A percentile compares a stretch with the other conserved stretches of the same genome.
Conservation (phyloP, 2,329 filamentous ascomycete species). For the Fusarium duplospermum region DNA sequence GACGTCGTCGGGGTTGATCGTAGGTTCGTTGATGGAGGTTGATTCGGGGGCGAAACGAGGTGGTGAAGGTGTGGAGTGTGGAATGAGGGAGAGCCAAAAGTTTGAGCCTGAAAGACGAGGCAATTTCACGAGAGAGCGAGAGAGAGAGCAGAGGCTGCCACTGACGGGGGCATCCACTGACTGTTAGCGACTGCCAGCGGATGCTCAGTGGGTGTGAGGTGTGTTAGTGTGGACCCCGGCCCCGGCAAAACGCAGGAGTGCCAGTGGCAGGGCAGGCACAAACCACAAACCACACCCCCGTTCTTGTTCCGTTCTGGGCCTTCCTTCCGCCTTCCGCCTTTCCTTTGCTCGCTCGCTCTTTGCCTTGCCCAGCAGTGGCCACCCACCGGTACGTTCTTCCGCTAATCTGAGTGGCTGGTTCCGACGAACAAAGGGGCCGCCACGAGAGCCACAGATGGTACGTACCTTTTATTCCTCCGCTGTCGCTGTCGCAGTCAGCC, state of each 20-base stretch:
- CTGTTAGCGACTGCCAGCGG: not conserved
- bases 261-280: not conserved
- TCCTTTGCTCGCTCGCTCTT: not conserved
- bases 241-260: conserved; percentile 33
- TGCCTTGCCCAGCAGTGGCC: conserved; percentile 12
- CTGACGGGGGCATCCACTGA: not conserved
- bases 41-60: conserved; percentile 43
- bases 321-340: not conserved
- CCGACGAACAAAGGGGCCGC: conserved; percentile 21
- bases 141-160: not conserved
- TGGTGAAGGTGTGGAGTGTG: conserved; percentile 46
- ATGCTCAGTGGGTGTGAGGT: not conserved
- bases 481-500: conserved; percentile 14
- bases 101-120: conserved; percentile 50
- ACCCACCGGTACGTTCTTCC: conserved; percentile 21
- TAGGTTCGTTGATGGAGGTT: conserved; percentile 44
- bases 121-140: conserved; percentile 27
- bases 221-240: conserved; percentile 11
- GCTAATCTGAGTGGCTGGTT: conserved; percentile 36
- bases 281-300: conserved; percentile 11
- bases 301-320: not conserved
- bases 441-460: conserved; percentile 17
- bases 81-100: conserved; percentile 43
- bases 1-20: conserved; percentile 38
- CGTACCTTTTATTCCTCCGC: conserved; percentile 5